Conservation (phyloP, 345 rosid genomes). For the Euphorbia lathyris region DNA sequence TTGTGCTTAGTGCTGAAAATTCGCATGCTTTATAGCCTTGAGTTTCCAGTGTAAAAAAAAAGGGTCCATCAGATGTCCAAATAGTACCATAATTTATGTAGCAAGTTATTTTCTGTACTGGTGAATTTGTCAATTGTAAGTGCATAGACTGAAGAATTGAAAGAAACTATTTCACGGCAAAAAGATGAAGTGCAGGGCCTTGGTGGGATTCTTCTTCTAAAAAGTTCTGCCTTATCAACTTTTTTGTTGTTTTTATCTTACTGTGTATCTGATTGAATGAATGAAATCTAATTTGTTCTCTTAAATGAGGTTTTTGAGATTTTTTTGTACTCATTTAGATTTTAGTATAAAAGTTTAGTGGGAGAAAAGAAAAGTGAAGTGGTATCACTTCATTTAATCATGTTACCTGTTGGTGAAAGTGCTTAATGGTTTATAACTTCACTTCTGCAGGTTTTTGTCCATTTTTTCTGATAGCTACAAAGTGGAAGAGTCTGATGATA, state of each 20-base stretch:
- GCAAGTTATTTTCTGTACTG: background rate
- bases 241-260: background rate
- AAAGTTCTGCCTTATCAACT: background rate
- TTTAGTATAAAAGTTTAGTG: background rate
- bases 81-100: background rate
- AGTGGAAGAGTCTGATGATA: constrained; percentile 89
- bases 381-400: constrained; percentile 3
- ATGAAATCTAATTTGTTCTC: background rate
- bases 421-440: constrained; percentile 22
- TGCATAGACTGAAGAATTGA: background rate
- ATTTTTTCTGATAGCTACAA: constrained; percentile 70
- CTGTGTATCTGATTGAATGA: background rate
- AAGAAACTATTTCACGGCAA: background rate
- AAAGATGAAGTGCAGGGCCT: background rate
- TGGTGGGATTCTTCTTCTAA: background rate
- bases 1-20: background rate
- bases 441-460: constrained; percentile 65
- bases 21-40: background rate
- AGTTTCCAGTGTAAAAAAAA: background rate
- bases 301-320: background rate
- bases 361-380: background rate
- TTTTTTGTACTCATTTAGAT: background rate
- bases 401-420: constrained; percentile 3
- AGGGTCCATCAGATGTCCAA: background rate
- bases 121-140: background rate